phyloP scores from a whole-genome alignment of 805 yeast genomes.

The Myxozyma kluyveri region DNA sequence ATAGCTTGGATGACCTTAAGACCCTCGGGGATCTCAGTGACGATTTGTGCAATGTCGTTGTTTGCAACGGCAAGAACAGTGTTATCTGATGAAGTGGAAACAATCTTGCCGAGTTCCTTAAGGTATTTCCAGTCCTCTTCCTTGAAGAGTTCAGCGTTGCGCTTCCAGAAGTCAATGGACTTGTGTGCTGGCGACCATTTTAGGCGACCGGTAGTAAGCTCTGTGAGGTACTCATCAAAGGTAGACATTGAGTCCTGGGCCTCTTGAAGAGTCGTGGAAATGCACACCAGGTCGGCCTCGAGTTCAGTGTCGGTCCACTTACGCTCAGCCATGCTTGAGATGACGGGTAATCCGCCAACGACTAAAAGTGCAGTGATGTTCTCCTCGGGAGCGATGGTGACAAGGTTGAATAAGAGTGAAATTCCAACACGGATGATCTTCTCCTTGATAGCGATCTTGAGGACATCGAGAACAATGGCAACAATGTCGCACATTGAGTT shows the following conservation, averaged over 20 bases:
- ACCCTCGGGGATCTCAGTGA: conserved; percentile 62
- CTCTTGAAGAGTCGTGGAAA: conserved; percentile 61
- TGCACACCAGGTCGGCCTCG: conserved; percentile 60
- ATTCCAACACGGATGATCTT: conserved; percentile 84
- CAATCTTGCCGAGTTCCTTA: conserved; percentile 52
- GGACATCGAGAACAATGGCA: conserved; percentile 49
- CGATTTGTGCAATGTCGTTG: conserved; percentile 62
- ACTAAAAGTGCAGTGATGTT: conserved; percentile 67
- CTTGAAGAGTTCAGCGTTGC: conserved; percentile 72
- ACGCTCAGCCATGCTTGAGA: conserved; percentile 71
- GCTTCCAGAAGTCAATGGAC: conserved; percentile 85
- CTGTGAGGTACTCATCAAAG: conserved; percentile 86
- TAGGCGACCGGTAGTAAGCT: conserved; percentile 72
- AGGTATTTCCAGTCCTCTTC: conserved; percentile 72
- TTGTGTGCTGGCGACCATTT: conserved; percentile 92
- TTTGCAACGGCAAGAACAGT: conserved; percentile 56
- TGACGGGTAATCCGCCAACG: conserved; percentile 68
- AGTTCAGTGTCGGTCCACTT: conserved; percentile 96
- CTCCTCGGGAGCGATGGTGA: conserved; percentile 37
- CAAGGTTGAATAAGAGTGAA: conserved; percentile 45
- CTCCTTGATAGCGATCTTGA: conserved; percentile 84
- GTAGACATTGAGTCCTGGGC: conserved; percentile 80
- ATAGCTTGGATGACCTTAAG: conserved; percentile 51
- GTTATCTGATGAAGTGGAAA: conserved; percentile 36
- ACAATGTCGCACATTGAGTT: conserved; percentile 52